Evolutionary conservation across 164 flowering plant genomes (phyloP), one percentile per base, ranked within the genome.

Genomic region (Paratinospora sagittata): DNA sequence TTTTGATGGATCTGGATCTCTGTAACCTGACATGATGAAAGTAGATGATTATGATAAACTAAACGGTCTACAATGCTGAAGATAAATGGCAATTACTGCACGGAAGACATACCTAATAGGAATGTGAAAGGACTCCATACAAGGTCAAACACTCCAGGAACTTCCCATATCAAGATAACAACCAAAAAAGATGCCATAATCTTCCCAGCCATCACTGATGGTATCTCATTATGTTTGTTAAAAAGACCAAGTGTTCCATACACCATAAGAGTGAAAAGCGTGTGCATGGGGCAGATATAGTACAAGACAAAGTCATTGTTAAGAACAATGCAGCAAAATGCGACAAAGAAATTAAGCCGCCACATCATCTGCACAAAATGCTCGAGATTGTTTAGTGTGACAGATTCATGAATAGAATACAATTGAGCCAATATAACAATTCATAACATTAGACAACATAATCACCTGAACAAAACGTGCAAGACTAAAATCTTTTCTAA

Each of bases 221-320:
- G 85, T 72, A 78, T 83, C 80, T 94, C 97, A 77, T 94, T 94
- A 67, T 94, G 88, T 70, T 92, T 84, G 85, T 83, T 81, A 72
- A 91, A 88, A 65, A 92, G 84, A 26, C 97, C 92, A 72, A 94
- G 91, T 47, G 97, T 89, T 70, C 98, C 97, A 82, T 94, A 94
- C 68, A 94, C 98, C 98, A 92, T 92, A 27, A 92, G 76, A 71
- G 98, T 93, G 83, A 88, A 93, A 70, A 93, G 93, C 19, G 98
- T 92, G 79, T 95, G 98, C 98, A 95, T 95, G 49, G 98, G 98
- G 74, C 98, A 95, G 65, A 95, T 95, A 70, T 92, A 95, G 76
- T 95, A 95, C 65, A 95, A 76, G 90, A 90, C 89, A 76, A 89
- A 95, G 78, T 92, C 94, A 73, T 95, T 95, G 81, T 88, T 89